Conservation (phyloP, 306 rosid genomes). For the Boehmeria nivea region DNA sequence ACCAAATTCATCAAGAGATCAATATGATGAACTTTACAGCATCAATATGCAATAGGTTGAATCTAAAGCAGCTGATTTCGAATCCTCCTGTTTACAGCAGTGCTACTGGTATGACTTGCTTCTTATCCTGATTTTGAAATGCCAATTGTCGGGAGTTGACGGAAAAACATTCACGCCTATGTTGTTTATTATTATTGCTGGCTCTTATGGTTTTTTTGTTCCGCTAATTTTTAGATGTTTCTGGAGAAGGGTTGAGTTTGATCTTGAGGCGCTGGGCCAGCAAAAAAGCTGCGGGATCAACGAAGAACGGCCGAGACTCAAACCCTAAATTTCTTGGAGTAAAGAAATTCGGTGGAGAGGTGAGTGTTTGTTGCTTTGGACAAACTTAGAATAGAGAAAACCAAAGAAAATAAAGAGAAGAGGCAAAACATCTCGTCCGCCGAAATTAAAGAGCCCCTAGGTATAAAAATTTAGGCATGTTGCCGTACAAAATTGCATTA, state of each 20-base stretch:
- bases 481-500: no score
- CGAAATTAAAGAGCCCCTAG: no score
- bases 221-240: slow-evolving; percentile 41
- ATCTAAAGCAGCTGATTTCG: slow-evolving; percentile 52
- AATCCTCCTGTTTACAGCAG: slow-evolving; percentile 54
- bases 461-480: no score
- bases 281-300: slow-evolving; percentile 77
- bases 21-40: slow-evolving; percentile 51
- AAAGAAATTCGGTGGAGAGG: slow-evolving; percentile 93
- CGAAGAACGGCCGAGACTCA: slow-evolving; percentile 91
- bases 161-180: background rate
- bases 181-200: background rate
- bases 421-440: no score
- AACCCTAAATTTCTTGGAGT: slow-evolving; percentile 90
- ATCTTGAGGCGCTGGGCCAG: slow-evolving; percentile 86
- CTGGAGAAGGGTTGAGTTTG: slow-evolving; percentile 67
- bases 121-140: slow-evolving; percentile 7
- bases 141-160: slow-evolving; percentile 3
- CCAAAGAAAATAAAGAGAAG: no score
- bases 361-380: slow-evolving; percentile 27
- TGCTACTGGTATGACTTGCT: slow-evolving; percentile 42
- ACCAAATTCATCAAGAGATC: background rate
- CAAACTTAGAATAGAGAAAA: background rate
- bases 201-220: slow-evolving; percentile 13
- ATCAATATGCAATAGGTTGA: slow-evolving; percentile 56